These are phyloP conservation scores for Coprinopsis strossmayeri DNA, from an alignment of 768 basidiomycete genomes.

Conservation along the genomic window DNA sequence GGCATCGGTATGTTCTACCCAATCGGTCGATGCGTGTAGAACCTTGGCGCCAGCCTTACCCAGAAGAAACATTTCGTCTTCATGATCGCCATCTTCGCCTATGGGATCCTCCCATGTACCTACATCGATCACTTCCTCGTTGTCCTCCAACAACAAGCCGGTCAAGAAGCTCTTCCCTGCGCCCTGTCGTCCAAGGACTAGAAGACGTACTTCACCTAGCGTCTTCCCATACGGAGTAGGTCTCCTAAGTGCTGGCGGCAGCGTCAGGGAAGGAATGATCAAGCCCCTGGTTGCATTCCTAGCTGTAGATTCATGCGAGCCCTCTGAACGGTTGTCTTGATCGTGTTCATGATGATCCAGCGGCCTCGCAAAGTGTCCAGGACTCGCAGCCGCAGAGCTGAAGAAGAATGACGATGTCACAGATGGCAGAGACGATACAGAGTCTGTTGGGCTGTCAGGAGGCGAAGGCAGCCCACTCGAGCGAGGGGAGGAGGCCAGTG, in stretches of 20 bases:
- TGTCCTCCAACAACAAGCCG: slow-evolving; percentile 49
- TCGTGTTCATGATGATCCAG: slow-evolving; percentile 13
- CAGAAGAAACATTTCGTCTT: slow-evolving; percentile 8
- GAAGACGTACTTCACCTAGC: slow-evolving; percentile 50
- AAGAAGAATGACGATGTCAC: slow-evolving; percentile 75
- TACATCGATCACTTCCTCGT: slow-evolving; percentile 61
- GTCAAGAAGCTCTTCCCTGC: slow-evolving; percentile 40
- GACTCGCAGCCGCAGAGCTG: slow-evolving; percentile 66
- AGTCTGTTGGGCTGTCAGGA: slow-evolving; percentile 56
- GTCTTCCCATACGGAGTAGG: slow-evolving; percentile 68
- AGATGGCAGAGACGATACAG: slow-evolving; percentile 65
- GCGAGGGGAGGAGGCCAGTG: slow-evolving; percentile 41
- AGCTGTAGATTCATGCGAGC: slow-evolving; percentile 17
- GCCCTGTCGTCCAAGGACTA: slow-evolving; percentile 44
- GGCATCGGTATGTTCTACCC: slow-evolving; percentile 59
- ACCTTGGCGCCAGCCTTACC: slow-evolving; percentile 21
- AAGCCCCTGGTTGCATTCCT: slow-evolving; percentile 31
- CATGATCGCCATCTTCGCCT: slow-evolving; percentile 22
- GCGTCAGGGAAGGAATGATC: slow-evolving; percentile 62
- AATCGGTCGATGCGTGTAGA: slow-evolving; percentile 60
- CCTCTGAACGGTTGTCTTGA: slow-evolving; percentile 18
- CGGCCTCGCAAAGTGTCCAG: slow-evolving; percentile 27
- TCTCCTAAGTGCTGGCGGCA: slow-evolving; percentile 54
- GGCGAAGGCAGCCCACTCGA: slow-evolving; percentile 49
- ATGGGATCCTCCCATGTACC: slow-evolving; percentile 49